Percentiles rank a stretch among this genome's conserved stretches.
Evolutionary conservation across 2,329 filamentous ascomycete genomes (phyloP).

Genomic region (Stemphylium vesicarium): DNA sequence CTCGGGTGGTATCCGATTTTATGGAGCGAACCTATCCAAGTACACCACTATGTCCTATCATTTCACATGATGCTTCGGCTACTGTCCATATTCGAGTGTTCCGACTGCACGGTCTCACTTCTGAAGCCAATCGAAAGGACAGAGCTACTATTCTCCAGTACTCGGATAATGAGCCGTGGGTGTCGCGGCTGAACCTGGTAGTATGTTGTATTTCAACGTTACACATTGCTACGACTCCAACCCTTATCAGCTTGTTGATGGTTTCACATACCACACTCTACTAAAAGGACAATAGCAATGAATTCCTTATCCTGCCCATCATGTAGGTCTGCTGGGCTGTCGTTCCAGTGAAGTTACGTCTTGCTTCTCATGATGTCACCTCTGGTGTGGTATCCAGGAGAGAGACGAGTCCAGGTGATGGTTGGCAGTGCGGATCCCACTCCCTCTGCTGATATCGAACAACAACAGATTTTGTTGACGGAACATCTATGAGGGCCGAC

Average conservation of each 20-base stretch:
- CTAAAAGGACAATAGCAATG: not conserved
- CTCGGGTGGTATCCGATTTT: constrained; percentile 37
- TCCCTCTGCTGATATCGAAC: not conserved
- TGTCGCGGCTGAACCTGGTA: constrained; percentile 5
- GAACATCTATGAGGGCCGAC: constrained; percentile 10
- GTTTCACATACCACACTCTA: not conserved
- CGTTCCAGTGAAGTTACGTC: not conserved
- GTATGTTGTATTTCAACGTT: constrained; percentile 20
- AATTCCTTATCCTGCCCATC: not conserved
- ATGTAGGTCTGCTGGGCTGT: not conserved
- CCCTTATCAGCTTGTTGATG: not conserved
- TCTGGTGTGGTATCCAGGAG: not conserved
- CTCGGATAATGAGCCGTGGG: not conserved
- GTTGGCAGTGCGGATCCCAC: not conserved
- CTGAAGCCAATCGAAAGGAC: not conserved
- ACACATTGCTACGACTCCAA: constrained; percentile 5
- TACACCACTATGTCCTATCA: constrained; percentile 10
- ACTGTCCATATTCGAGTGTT: not conserved
- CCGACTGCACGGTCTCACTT: constrained; percentile 1
- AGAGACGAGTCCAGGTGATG: not conserved
- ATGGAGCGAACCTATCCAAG: constrained; percentile 13
- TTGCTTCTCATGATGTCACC: not conserved
- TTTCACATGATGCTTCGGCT: constrained; percentile 8
- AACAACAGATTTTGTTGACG: not conserved
- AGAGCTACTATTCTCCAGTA: not conserved